A percentile compares a stretch with the other conserved stretches of the same genome.
Conservation (phyloP, 108 stramenopile species). For the Cafeteria roenbergensis region DNA sequence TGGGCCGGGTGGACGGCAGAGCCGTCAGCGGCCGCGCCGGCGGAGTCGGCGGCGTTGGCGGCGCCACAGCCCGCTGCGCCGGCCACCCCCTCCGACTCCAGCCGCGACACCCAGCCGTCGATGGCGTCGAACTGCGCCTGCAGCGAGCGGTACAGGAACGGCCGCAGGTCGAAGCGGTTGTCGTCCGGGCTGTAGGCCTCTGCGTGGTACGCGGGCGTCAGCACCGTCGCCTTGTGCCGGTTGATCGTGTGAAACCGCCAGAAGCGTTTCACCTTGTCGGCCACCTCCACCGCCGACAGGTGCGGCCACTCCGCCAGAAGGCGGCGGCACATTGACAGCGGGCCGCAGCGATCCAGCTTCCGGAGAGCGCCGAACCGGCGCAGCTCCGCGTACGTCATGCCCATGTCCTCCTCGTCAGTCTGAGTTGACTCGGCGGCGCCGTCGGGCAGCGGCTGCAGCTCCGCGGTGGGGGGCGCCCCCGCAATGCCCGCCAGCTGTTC, state of each 20-base stretch:
- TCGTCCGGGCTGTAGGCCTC: conserved; percentile 92
- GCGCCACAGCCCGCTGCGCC: no score
- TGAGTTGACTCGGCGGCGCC: conserved; percentile 22
- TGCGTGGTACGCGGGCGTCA: conserved; percentile 94
- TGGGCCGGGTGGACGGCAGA: no score
- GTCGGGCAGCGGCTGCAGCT: conserved; percentile 72
- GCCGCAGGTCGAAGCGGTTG: conserved; percentile 92
- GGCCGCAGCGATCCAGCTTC: conserved; percentile 75
- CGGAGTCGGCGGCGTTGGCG: no score
- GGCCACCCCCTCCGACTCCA: no score
- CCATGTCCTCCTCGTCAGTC: conserved; percentile 75
- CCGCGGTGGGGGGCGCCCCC: conserved; percentile 85
- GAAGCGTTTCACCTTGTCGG: conserved; percentile 69
- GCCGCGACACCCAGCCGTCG: conserved; percentile 30
- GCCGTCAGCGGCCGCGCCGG: no score
- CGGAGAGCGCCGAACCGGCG: conserved; percentile 77
- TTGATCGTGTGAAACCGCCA: conserved; percentile 84
- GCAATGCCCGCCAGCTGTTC: conserved; percentile 72
- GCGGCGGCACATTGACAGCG: conserved; percentile 81
- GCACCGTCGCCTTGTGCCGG: conserved; percentile 93
- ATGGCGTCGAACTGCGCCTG: conserved; percentile 70
- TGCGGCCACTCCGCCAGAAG: conserved; percentile 61
- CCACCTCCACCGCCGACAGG: conserved; percentile 59
- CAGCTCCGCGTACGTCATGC: conserved; percentile 92
- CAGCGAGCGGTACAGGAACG: conserved; percentile 81